Percentiles rank a stretch among this genome's conserved stretches.
Evolutionary conservation across 768 basidiomycete species (phyloP).

Genomic region (Tylopilus vinaceipallidus): DNA sequence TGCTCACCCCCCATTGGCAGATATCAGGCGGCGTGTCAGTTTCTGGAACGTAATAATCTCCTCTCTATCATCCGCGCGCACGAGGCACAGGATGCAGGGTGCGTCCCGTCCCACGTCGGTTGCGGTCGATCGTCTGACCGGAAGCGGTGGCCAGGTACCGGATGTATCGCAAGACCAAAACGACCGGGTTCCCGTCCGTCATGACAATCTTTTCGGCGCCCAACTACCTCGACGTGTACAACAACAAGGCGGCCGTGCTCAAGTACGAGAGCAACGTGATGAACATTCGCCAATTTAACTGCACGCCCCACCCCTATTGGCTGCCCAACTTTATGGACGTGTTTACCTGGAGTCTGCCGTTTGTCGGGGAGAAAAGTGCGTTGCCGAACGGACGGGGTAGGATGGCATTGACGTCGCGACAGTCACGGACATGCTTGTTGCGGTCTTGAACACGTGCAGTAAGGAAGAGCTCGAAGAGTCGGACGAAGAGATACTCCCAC

Average conservation of each 20-base stretch:
- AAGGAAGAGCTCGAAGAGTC: constrained; percentile 94
- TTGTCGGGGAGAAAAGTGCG: constrained; percentile 96
- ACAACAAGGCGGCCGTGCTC: constrained; percentile 98
- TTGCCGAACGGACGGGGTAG: no score
- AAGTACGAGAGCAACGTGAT: constrained; percentile 99
- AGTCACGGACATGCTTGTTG: constrained; percentile 99
- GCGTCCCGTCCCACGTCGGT: constrained; percentile 20
- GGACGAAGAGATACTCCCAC: constrained; percentile 43
- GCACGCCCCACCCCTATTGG: constrained; percentile 96
- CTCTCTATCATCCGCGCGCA: constrained; percentile 97
- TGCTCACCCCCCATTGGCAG: constrained; percentile 40
- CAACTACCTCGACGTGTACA: constrained; percentile 97
- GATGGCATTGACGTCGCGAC: constrained; percentile 5
- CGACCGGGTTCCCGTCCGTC: constrained; percentile 97
- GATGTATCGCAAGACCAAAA: constrained; percentile 98
- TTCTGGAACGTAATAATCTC: constrained; percentile 95
- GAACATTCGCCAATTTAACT: constrained; percentile 98
- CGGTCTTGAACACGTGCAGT: constrained; percentile 92
- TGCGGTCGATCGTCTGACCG: neutral
- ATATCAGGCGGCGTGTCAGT: constrained; percentile 95
- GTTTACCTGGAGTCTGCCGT: constrained; percentile 98
- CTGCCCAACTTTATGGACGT: constrained; percentile 99
- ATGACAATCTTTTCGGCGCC: constrained; percentile 99
- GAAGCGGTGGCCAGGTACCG: constrained; percentile 60
- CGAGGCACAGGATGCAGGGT: constrained; percentile 99